Evolutionary conservation across 2,329 filamentous ascomycete genomes (phyloP).

Genomic region (Aquanectria penicillioides): DNA sequence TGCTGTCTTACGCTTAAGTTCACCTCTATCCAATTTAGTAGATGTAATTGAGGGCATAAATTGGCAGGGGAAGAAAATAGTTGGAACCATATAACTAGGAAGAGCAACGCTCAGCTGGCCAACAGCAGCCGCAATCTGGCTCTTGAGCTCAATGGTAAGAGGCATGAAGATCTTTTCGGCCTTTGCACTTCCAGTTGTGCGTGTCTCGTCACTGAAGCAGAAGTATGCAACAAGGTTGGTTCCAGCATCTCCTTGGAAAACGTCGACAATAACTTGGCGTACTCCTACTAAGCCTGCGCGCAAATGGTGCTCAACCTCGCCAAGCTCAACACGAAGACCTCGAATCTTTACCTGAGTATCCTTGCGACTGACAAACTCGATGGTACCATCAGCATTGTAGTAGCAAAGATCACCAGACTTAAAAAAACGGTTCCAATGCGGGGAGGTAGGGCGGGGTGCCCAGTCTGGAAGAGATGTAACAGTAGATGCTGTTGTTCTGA

Average conservation of each 20-base stretch:
- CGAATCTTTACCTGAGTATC: constrained; percentile 65
- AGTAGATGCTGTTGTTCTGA: constrained; percentile 40
- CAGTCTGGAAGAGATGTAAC: constrained; percentile 41
- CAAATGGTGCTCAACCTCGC: constrained; percentile 26
- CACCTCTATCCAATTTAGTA: constrained; percentile 25
- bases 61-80: constrained; percentile 16
- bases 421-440: constrained; percentile 28
- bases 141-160: not conserved
- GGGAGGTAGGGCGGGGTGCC: constrained; percentile 26
- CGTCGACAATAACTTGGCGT: constrained; percentile 6
- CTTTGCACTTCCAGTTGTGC: not conserved
- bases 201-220: not conserved
- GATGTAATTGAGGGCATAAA: constrained; percentile 1
- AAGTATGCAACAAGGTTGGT: not conserved
- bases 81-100: constrained; percentile 30
- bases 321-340: constrained; percentile 53
- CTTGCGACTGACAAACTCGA: constrained; percentile 58
- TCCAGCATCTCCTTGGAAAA: not conserved
- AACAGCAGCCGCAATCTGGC: not conserved
- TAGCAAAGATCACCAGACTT: constrained; percentile 37
- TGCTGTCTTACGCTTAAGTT: not conserved
- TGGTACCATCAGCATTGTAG: constrained; percentile 47
- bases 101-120: constrained; percentile 1
- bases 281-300: not conserved
- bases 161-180: not conserved